Evolutionary conservation across 2,329 filamentous ascomycete species (phyloP).

Genomic region (Arthrobotrys sinensis): DNA sequence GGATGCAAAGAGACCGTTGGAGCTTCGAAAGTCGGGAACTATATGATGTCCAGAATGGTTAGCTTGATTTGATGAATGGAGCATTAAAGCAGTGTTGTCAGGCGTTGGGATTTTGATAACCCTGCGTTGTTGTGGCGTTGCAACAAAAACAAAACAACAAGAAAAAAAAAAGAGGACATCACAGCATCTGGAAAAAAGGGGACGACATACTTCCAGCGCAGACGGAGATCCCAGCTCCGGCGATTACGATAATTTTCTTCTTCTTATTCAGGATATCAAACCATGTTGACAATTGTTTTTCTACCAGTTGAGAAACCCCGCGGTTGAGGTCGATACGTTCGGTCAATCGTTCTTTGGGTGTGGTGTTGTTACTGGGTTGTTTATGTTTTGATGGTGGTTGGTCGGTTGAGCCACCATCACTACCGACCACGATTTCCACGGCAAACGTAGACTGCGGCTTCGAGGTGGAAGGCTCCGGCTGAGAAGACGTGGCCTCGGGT

Average conservation of each 20-base stretch:
- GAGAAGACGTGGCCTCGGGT: conserved; percentile 11
- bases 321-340: conserved; percentile 79
- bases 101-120: conserved; percentile 35
- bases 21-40: conserved; percentile 97
- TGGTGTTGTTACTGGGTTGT: conserved; percentile 51
- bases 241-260: conserved; percentile 96
- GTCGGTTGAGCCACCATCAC: conserved; percentile 32
- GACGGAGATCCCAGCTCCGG: conserved; percentile 96
- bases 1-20: conserved; percentile 88
- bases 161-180: conserved; percentile 50
- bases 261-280: conserved; percentile 84
- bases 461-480: conserved; percentile 10
- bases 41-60: conserved; percentile 48
- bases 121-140: conserved; percentile 46
- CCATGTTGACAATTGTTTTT: conserved; percentile 78
- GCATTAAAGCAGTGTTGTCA: conserved; percentile 38
- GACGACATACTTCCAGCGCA: conserved; percentile 84
- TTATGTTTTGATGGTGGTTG: conserved; percentile 37
- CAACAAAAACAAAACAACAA: conserved; percentile 52
- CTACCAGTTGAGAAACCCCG: conserved; percentile 71
- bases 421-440: conserved; percentile 54
- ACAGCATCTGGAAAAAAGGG: conserved; percentile 48
- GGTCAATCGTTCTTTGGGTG: conserved; percentile 74
- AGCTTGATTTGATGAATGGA: conserved; percentile 2
- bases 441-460: conserved; percentile 46